Evolutionary conservation across 2,329 filamentous ascomycete species (phyloP).

Genomic region (Apiospora pterosperma): DNA sequence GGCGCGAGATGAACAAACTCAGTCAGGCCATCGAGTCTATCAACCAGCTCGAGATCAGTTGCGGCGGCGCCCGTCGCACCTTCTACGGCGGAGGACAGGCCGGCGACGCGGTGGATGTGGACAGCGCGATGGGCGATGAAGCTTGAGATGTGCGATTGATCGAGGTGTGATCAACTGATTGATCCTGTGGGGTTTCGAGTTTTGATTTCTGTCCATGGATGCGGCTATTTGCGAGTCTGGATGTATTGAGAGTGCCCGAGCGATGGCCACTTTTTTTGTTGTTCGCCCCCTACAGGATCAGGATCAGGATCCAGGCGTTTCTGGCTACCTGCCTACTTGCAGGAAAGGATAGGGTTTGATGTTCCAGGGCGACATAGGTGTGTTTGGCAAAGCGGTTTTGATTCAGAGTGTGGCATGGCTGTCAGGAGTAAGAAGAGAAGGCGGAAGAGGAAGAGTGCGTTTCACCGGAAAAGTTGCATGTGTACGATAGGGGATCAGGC

Average conservation of each 20-base stretch:
- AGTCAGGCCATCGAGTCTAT: constrained; percentile 44
- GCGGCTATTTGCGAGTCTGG: background rate
- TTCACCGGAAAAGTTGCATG: background rate
- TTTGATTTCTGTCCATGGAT: background rate
- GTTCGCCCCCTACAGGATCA: background rate
- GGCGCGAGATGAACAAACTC: constrained; percentile 43
- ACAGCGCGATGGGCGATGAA: background rate
- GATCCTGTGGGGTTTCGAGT: background rate
- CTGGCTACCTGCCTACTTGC: background rate
- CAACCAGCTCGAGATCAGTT: constrained; percentile 33
- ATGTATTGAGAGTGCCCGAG: background rate
- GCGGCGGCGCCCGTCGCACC: background rate
- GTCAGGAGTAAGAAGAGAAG: background rate
- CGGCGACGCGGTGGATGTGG: background rate
- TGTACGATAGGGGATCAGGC: background rate
- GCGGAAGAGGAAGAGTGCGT: background rate
- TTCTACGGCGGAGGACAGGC: background rate
- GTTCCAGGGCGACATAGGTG: background rate
- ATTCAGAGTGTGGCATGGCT: background rate
- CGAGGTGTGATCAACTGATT: background rate
- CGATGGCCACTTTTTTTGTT: background rate
- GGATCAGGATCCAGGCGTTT: background rate
- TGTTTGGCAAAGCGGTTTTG: background rate
- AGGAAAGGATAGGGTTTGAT: no score
- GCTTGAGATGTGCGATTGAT: background rate